These are phyloP conservation scores for Lasiosphaeris hirsuta DNA, from an alignment of 495 filamentous ascomycete species.

Conservation along the genomic window DNA sequence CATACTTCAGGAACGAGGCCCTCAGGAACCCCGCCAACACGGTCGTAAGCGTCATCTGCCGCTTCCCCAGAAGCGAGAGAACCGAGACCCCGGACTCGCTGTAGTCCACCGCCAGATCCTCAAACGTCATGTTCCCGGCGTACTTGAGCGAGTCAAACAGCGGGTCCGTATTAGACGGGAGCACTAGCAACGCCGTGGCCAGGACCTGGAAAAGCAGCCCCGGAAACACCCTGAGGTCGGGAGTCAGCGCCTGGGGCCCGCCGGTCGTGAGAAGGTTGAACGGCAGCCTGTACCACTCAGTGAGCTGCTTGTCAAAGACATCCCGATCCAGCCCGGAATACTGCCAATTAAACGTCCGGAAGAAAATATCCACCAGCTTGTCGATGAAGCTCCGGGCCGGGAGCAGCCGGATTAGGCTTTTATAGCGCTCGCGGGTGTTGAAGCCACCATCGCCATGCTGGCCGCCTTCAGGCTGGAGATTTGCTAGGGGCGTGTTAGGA, in stretches of 20 bases:
- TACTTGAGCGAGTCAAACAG: slow-evolving; percentile 52
- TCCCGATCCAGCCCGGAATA: slow-evolving; percentile 55
- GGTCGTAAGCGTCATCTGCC: slow-evolving; percentile 50
- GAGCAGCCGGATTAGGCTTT: slow-evolving; percentile 49
- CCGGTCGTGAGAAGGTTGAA: slow-evolving; percentile 40
- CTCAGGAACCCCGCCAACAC: slow-evolving; percentile 56
- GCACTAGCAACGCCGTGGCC: slow-evolving; percentile 52
- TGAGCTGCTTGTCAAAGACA: slow-evolving; percentile 47
- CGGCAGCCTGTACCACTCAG: slow-evolving; percentile 49
- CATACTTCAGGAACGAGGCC: slow-evolving; percentile 47
- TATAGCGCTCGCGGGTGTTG: slow-evolving; percentile 45
- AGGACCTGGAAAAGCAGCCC: slow-evolving; percentile 56
- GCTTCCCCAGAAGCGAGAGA: slow-evolving; percentile 51
- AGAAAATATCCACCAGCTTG: slow-evolving; percentile 52
- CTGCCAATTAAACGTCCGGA: slow-evolving; percentile 57
- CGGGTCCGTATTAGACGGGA: slow-evolving; percentile 45
- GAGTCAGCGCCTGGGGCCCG: slow-evolving; percentile 40
- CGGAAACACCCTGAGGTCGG: slow-evolving; percentile 50
- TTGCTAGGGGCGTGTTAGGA: slow-evolving; percentile 14
- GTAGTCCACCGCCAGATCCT: slow-evolving; percentile 56
- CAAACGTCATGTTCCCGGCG: slow-evolving; percentile 57
- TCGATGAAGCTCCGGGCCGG: slow-evolving; percentile 52
- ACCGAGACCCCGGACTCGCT: slow-evolving; percentile 55
- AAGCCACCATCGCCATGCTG: slow-evolving; percentile 8
- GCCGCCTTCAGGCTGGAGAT: slow-evolving; percentile 8